Percentiles rank a stretch among this genome's conserved stretches.
Evolutionary conservation across 1,284 basidiomycete species (phyloP).

Genomic region (Neolentinus lepideus): DNA sequence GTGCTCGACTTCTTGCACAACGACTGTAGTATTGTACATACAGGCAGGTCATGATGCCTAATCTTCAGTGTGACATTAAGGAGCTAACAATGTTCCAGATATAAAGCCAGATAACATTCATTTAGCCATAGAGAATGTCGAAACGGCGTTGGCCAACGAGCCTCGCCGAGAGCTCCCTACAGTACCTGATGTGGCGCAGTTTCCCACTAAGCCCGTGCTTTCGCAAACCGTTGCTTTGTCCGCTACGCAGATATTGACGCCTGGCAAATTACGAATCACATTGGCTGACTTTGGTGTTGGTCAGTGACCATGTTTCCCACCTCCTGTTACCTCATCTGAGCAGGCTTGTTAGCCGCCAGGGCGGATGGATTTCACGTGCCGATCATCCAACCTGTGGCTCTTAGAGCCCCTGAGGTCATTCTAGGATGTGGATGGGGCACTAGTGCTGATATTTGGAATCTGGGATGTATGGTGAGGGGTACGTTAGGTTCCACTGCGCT

Average conservation of each 20-base stretch:
- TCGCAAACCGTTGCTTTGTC: slow-evolving; percentile 8
- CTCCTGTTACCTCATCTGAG: neutral
- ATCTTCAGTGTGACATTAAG: neutral
- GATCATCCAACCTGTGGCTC: slow-evolving; percentile 23
- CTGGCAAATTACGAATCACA: slow-evolving; percentile 5
- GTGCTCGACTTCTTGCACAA: slow-evolving; percentile 42
- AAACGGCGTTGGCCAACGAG: slow-evolving; percentile 8
- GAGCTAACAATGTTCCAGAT: slow-evolving; percentile 16
- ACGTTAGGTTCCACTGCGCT: neutral
- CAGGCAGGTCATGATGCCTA: slow-evolving; percentile 9
- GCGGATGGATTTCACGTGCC: slow-evolving; percentile 8
- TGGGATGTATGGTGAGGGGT: slow-evolving; percentile 24
- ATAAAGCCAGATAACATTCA: slow-evolving; percentile 43
- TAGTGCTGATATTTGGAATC: slow-evolving; percentile 28
- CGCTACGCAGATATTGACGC: slow-evolving; percentile 1
- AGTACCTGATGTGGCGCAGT: slow-evolving; percentile 6
- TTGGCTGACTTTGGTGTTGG: neutral
- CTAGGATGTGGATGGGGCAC: slow-evolving; percentile 23
- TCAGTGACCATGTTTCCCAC: neutral
- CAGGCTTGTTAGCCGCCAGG: slow-evolving; percentile 1
- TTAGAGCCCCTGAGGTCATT: slow-evolving; percentile 30
- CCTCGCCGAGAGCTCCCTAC: slow-evolving; percentile 9
- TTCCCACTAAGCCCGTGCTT: slow-evolving; percentile 8
- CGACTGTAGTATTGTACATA: slow-evolving; percentile 32
- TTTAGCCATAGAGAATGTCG: slow-evolving; percentile 16